Base-by-base conservation (phyloP, 2,329 filamentous ascomycete genomes). In the Trichoderma breve region DNA sequence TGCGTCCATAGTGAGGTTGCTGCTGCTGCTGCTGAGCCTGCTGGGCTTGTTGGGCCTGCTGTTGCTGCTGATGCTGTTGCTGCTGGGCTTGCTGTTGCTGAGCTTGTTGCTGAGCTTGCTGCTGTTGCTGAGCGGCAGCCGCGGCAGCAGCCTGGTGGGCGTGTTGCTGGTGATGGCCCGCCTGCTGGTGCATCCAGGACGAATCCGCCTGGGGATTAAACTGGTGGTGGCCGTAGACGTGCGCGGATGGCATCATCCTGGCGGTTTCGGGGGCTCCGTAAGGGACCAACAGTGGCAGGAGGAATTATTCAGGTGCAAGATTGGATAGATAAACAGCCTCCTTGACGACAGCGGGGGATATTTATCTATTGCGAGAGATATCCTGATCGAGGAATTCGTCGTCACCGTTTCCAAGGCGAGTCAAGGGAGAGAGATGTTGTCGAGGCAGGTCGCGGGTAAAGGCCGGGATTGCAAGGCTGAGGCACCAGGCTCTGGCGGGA, bases 1-100 rank as follows among this genome's bases (percentile, higher is more conserved):
- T 88, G 75, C 93, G 91, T 80, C 88, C 92, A 82, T 93, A 95
- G 80, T 93, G 91, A 78, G 88, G 85, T 75, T 87, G 85, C 77
- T 87, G 84, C 21, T 74, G 83, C 82, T 75, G 84, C 63, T 84
- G 82, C 76, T 51, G 47, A 32, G 63, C 58, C 32, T 70, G 68
- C 32, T 87, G 63, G 91, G 88, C 76, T 11, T 64, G 61, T 47
- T 64, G 61, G 18, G 47, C 63, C 95, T 88, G 75, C 92, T 91
- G 80, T 6, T 67, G 64, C 4, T 55, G 51, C 34, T 67, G 64
- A 8, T 57, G 51, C 34, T 67, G 74, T 65, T 76, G 76, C 18
- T 67, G 64, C 51, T 67, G 64, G 11, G 64, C 64, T 96, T 88
- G 75, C 92, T 91, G 80, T 88, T 92, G 83, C 93, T 95, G 80